Base-by-base conservation (phyloP, 768 basidiomycete species). In the Lentinula raphanica region DNA sequence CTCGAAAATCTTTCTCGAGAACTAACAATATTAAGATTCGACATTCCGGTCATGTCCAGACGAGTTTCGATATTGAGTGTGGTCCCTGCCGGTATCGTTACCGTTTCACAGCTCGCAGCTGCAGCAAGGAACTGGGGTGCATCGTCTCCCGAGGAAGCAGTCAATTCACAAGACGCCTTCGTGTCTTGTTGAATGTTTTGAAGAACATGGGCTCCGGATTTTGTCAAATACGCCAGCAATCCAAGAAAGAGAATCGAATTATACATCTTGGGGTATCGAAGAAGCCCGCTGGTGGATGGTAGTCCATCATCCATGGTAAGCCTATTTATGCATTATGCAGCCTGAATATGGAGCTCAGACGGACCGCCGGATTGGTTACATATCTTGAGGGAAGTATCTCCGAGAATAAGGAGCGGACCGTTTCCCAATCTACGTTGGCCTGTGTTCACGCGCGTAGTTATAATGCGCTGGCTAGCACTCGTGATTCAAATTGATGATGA, bases 1-100 rank as follows among this genome's bases (percentile, higher is more conserved):
- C 36, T 39, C 19, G 25, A 3, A 17, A 8, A 17, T n/a, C 27
- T 29, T 28, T 61, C 21, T 1, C 6, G 8, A 35, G n/a, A 15
- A 53, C 76, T 28, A 55, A 82, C 81, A 58, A 85, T 78, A 44
- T 77, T 77, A 64, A 73, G 82, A 67, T 84, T 70, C 1, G 63
- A 55, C 3, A 81, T 66, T 0, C 77, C 77, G 0, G 82, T 85
- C 78, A 80, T 84, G 61, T 84, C 77, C 65, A 85, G 58, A 28
- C 76, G 71, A 5, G 79, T 79, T 17, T 68, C 72, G 56, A 85
- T 81, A 29, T 76, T 80, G 49, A 85, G 69, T 5, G 80, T 83
- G 6, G 77, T 79, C 3, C 67, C 65, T 5, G 68, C 64, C 0
- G 82, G 81, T 49, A 85, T 72, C 2, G 68, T 63, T 3, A 81